These are phyloP conservation scores for Debaryomycetaceae sp. DNA, from an alignment of 1,139 yeast genomes.

Conservation along the genomic window DNA sequence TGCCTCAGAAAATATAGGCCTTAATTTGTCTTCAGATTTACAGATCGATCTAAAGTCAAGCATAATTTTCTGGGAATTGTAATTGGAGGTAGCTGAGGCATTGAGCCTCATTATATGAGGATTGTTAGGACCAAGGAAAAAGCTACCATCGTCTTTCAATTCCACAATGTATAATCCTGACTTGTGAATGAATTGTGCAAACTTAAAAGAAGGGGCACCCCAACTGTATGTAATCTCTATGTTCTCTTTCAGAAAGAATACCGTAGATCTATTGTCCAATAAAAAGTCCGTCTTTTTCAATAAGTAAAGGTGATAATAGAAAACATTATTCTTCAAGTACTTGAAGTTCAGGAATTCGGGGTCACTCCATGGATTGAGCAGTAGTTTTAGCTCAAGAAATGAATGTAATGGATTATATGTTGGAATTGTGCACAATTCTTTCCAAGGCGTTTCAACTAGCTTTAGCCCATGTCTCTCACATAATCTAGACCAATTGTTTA, in stretches of 20 bases:
- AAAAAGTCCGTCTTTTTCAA: slow-evolving; percentile 70
- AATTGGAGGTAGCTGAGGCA: slow-evolving; percentile 26
- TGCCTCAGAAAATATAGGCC: slow-evolving; percentile 58
- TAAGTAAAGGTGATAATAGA: slow-evolving; percentile 62
- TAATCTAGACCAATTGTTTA: slow-evolving; percentile 73
- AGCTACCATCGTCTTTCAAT: slow-evolving; percentile 73
- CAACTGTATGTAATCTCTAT: slow-evolving; percentile 75
- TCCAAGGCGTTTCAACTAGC: slow-evolving; percentile 92
- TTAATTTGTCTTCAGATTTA: slow-evolving; percentile 44
- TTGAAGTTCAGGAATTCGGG: slow-evolving; percentile 52
- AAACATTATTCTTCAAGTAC: slow-evolving; percentile 45
- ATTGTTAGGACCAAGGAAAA: slow-evolving; percentile 80
- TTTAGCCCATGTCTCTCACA: slow-evolving; percentile 85
- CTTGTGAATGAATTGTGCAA: slow-evolving; percentile 84
- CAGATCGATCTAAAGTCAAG: slow-evolving; percentile 64
- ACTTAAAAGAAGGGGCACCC: slow-evolving; percentile 83
- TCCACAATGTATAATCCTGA: slow-evolving; percentile 92
- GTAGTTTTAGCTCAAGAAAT: slow-evolving; percentile 63
- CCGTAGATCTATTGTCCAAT: slow-evolving; percentile 77
- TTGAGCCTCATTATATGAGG: slow-evolving; percentile 66
- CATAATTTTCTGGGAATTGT: slow-evolving; percentile 73
- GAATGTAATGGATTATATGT: slow-evolving; percentile 83
- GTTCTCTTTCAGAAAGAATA: slow-evolving; percentile 50
- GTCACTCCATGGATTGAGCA: slow-evolving; percentile 66
- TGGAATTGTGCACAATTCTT: slow-evolving; percentile 77